A percentile compares a stretch with the other conserved stretches of the same genome.
phyloP scores from a whole-genome alignment of 2,329 filamentous ascomycete species.

The Monosporascus sp. region DNA sequence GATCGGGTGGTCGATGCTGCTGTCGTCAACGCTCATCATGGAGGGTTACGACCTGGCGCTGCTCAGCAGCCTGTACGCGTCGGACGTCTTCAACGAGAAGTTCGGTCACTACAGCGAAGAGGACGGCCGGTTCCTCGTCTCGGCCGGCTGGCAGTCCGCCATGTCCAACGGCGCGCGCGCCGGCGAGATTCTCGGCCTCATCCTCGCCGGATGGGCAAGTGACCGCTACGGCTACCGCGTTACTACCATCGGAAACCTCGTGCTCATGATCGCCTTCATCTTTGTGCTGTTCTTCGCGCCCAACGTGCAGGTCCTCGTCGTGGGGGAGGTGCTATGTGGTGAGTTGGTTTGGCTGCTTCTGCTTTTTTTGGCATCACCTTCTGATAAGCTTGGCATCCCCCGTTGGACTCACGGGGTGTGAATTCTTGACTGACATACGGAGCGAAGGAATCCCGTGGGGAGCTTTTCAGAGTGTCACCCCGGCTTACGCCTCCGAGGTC shows the following conservation, averaged over 20 bases:
- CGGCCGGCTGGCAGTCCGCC: conserved; percentile 53
- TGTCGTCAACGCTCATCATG: conserved; percentile 45
- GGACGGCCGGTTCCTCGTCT: conserved; percentile 40
- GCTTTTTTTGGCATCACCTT: too few species aligned
- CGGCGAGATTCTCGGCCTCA: conserved; percentile 51
- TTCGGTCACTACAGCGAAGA: conserved; percentile 35
- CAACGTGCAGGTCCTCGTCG: conserved; percentile 40
- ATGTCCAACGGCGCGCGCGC: conserved; percentile 48
- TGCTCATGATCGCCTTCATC: conserved; percentile 44
- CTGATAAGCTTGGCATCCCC: too few species aligned
- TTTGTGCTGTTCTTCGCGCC: conserved; percentile 51
- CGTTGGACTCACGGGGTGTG: conserved; percentile 4
- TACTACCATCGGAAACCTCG: conserved; percentile 43
- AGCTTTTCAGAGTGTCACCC: conserved; percentile 46
- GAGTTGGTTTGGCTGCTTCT: neutral
- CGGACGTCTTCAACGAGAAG: conserved; percentile 38
- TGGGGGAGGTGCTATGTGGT: conserved; percentile 43
- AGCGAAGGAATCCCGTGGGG: conserved; percentile 46
- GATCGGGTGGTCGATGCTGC: conserved; percentile 41
- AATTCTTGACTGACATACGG: conserved; percentile 2
- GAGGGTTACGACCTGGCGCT: conserved; percentile 49
- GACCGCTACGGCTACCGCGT: conserved; percentile 47
- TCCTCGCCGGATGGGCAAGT: conserved; percentile 47
- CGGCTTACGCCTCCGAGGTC: conserved; percentile 51
- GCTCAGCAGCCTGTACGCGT: conserved; percentile 44